phyloP scores from a whole-genome alignment of 768 basidiomycete genomes.

The Leccinum olivaceopallidum region DNA sequence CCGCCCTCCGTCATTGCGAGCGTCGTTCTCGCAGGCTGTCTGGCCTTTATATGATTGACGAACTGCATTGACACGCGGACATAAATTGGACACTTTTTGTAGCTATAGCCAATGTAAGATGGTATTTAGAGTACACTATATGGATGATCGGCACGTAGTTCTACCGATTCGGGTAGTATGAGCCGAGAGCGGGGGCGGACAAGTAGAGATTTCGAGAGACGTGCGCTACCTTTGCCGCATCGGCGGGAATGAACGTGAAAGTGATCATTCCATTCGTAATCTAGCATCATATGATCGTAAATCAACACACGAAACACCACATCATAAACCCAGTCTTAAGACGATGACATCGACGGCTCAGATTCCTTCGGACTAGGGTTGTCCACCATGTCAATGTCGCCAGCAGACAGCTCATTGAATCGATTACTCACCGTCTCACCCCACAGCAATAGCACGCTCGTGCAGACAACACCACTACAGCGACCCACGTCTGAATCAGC shows the following conservation, averaged over 20 bases:
- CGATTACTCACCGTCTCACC: conserved; percentile 41
- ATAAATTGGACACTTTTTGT: conserved; percentile 17
- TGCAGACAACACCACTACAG: conserved; percentile 60
- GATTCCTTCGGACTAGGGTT: conserved; percentile 8
- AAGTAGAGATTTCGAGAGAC: background rate
- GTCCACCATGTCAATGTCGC: conserved; percentile 8
- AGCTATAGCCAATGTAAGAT: conserved; percentile 12
- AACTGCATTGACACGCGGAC: background rate
- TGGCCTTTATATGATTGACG: conserved; percentile 16
- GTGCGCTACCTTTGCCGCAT: background rate
- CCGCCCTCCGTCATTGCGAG: conserved; percentile 24
- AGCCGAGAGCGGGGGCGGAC: background rate
- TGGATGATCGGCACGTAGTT: conserved; percentile 4
- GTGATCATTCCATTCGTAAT: background rate
- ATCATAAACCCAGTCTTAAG: background rate
- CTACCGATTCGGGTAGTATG: background rate
- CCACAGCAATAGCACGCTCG: conserved; percentile 71
- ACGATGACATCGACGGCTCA: background rate
- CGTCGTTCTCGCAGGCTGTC: conserved; percentile 22
- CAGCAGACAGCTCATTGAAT: background rate
- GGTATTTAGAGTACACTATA: background rate
- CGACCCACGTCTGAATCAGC: conserved; percentile 56
- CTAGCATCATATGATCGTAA: background rate
- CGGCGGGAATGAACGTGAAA: background rate
- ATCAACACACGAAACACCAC: background rate